Base-by-base conservation (phyloP, 371 early-diverging fungal genomes). In the Parasitella parasitica region DNA sequence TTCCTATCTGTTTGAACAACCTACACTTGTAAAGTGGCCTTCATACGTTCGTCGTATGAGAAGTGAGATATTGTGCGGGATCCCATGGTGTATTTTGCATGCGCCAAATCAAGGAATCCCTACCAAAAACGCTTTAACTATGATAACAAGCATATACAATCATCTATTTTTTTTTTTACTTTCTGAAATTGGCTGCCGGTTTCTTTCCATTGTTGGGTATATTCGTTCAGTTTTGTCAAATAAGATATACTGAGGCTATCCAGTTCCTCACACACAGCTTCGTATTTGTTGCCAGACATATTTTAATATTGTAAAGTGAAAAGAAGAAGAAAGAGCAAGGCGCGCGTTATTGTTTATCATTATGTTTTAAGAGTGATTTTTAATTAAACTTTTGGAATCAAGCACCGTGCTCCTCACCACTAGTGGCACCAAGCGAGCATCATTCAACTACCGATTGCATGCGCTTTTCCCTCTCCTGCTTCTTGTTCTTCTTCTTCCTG, bases 51-150 rank as follows among this genome's bases (percentile, higher is more conserved):
- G 59, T 84, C 84, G 52, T 81, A 84, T 11, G 80, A 80, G 35
- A 68, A 70, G 30, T 70, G 74, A 8, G 76, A 75, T 38, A 84
- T 63, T 22, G 57, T 75, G 30, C 60, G 48, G n/a, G 80, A 62
- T 12, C 84, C 82, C 84, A 84, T 84, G 16, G 79, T 75, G 57
- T 84, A 84, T 53, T 84, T 84, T 13, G 84, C 76, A 57, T 84
- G 84, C 5, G 82, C 80, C 18, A 84, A 57, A 32, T 80, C 68
- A 8, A 84, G 53, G 51, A 72, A 81, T 13, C 78, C 84, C 84
- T 83, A 49, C 38, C 7, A 22, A 20, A 15, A 32, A 15, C 13
- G 6, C 43, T 34, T 15, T 36, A 36, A 4, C 9, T 36, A 7
- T 18, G 16, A 22, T 6, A 6, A 5, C 15, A n/a, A n/a, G n/a